Evolutionary conservation across 2,329 filamentous ascomycete genomes (phyloP), one percentile per base, ranked within the genome.

Genomic region (Teratosphaeria gauchensis): DNA sequence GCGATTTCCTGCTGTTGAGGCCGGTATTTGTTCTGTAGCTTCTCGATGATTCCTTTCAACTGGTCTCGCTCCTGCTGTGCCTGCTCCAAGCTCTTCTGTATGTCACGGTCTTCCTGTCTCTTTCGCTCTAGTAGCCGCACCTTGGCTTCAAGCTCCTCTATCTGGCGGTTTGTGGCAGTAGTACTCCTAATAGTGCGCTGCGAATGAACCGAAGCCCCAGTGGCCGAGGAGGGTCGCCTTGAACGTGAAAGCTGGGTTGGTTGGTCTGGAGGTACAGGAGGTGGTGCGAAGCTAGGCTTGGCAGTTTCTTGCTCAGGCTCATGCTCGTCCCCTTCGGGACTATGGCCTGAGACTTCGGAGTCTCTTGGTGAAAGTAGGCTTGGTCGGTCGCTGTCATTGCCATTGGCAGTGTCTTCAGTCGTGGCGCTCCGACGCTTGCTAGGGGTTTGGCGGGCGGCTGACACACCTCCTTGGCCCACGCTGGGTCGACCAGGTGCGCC

Each of bases 131-230:
- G 79, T 3, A 96, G 80, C 57, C 87, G 85, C 1, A 97, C 77
- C 71, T 96, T 96, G 0, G 90, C 86, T 71, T 96, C 91, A 16
- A 96, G 78, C 64, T 95, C 90, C 65, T 96, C 92, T 21, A 92
- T 84, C 68, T 95, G 88, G 62, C 87, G 81, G 24, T 76, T 80
- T 1, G 81, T 74, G 0, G 81, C 78, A 7, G 82, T 74, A 2
- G 75, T 76, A 12, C 78, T 78, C 24, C 79, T 73, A 21, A 71
- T 65, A 1, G 69, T 71, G 30, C 68, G 63, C 35, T 67, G 65
- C 12, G 69, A 72, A 56, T 64, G 65, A 9, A 68, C 63, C 4
- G 68, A 68, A 30, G 70, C 66, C 24, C 63, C 64, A 14, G 65
- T 60, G 4, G 70, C 68, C 1, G 71, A 73, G 2, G 72, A 72